Evolutionary conservation across 2,329 filamentous ascomycete genomes (phyloP).

Genomic region (Nemania sp.): DNA sequence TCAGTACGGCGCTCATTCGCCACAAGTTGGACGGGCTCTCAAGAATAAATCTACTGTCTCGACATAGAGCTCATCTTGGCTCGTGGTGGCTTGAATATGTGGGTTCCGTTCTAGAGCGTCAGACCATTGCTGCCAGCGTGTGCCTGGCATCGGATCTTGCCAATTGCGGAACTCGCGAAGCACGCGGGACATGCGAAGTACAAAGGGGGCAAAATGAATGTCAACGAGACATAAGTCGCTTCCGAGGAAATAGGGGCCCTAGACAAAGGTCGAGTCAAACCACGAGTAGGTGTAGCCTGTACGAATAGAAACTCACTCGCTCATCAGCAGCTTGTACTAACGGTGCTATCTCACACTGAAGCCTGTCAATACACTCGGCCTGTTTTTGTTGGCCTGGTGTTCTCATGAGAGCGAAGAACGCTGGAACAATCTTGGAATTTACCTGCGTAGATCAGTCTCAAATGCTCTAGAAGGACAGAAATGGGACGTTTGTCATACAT

Average conservation of each 20-base stretch:
- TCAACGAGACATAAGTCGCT: slow-evolving; percentile 65
- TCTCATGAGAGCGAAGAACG: slow-evolving; percentile 75
- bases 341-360: slow-evolving; percentile 65
- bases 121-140: slow-evolving; percentile 70
- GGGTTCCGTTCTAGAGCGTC: slow-evolving; percentile 67
- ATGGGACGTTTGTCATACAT: slow-evolving; percentile 55
- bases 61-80: slow-evolving; percentile 55
- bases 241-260: slow-evolving; percentile 71
- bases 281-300: not conserved
- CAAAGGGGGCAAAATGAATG: slow-evolving; percentile 75
- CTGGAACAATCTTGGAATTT: slow-evolving; percentile 74
- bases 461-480: not conserved
- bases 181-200: slow-evolving; percentile 68
- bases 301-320: slow-evolving; percentile 37
- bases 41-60: slow-evolving; percentile 61
- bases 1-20: slow-evolving; percentile 9
- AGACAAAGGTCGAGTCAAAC: slow-evolving; percentile 21
- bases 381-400: slow-evolving; percentile 64
- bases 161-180: slow-evolving; percentile 67
- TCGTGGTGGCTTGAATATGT: slow-evolving; percentile 68
- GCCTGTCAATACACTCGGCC: slow-evolving; percentile 58
- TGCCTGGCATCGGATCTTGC: slow-evolving; percentile 64
- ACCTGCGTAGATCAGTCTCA: slow-evolving; percentile 53
- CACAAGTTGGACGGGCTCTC: slow-evolving; percentile 24
- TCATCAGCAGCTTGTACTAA: slow-evolving; percentile 54